Evolutionary conservation across 2,329 filamentous ascomycete species (phyloP).

Genomic region (Ophiostoma ips): DNA sequence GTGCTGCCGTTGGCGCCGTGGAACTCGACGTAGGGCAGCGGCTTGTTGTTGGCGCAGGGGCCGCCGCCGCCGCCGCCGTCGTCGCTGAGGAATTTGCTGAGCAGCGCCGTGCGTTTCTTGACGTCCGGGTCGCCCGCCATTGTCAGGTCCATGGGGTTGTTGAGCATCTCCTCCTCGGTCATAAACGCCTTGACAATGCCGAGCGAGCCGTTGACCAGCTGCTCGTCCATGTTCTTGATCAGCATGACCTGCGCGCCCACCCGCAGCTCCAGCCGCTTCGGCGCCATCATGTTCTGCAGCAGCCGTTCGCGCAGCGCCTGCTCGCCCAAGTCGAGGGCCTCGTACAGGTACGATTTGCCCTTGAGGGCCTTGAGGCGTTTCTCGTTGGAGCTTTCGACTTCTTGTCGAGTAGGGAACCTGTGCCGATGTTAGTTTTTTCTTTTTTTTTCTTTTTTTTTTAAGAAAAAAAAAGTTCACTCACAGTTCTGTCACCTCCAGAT

Average conservation of each 20-base stretch:
- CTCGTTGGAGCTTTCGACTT: conserved; percentile 80
- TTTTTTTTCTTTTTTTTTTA: no score
- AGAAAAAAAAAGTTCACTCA: no score
- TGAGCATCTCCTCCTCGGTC: conserved; percentile 26
- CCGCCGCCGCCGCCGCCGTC: conserved; percentile 20
- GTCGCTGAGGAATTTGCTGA: conserved; percentile 28
- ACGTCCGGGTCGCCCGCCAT: conserved; percentile 26
- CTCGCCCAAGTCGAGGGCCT: conserved; percentile 67
- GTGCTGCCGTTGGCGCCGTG: conserved; percentile 62
- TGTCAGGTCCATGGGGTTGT: conserved; percentile 21
- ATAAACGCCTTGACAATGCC: conserved; percentile 77
- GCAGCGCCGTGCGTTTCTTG: conserved; percentile 43
- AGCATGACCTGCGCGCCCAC: conserved; percentile 95
- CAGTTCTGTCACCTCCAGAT: conserved; percentile 73
- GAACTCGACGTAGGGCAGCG: conserved; percentile 76
- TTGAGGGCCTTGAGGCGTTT: conserved; percentile 57
- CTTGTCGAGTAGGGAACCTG: conserved; percentile 67
- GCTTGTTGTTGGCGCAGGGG: background rate
- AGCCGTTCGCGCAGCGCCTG: conserved; percentile 58
- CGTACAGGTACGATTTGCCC: conserved; percentile 53
- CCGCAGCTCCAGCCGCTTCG: conserved; percentile 65
- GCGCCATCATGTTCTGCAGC: conserved; percentile 85
- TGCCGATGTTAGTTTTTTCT: no score
- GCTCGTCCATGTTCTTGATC: conserved; percentile 97
- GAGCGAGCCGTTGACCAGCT: conserved; percentile 83